Evolutionary conservation across 73 alveolate genomes (phyloP).

Genomic region (Paraurostyla sp.): DNA sequence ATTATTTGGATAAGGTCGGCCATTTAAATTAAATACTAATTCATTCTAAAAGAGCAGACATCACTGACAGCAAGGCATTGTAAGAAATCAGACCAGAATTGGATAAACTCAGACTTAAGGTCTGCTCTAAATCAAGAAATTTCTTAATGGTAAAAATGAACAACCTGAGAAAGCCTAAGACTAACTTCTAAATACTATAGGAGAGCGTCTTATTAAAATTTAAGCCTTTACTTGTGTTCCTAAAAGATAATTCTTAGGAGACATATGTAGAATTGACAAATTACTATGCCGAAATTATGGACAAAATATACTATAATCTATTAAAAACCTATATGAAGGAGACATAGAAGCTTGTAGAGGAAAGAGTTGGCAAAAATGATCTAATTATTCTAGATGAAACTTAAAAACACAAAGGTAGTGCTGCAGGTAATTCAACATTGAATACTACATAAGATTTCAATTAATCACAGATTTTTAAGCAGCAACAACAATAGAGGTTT

Average conservation of each 20-base stretch:
- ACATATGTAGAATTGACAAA: conserved; percentile 74
- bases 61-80: conserved; percentile 54
- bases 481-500: conserved; percentile 6
- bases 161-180: conserved; percentile 75
- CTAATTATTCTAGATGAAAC: conserved; percentile 64
- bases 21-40: conserved; percentile 52
- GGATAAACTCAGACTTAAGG: conserved; percentile 74
- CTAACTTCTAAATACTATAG: conserved; percentile 77
- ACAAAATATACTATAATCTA: conserved; percentile 59
- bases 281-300: conserved; percentile 72
- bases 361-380: conserved; percentile 71
- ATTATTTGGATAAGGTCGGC: conserved; percentile 71
- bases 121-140: conserved; percentile 61
- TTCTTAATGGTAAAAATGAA: conserved; percentile 73
- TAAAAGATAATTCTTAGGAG: conserved; percentile 70
- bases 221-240: conserved; percentile 65
- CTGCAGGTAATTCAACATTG: neutral
- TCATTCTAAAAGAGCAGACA: neutral
- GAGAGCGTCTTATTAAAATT: conserved; percentile 71
- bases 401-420: neutral
- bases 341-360: conserved; percentile 69
- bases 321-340: conserved; percentile 65
- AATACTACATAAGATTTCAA: conserved; percentile 22
- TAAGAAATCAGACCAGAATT: conserved; percentile 77
- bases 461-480: too few species aligned